Percentiles rank a stretch among this genome's conserved stretches.
phyloP scores from a whole-genome alignment of 2,329 filamentous ascomycete genomes.

The Penicillium rolfsii region DNA sequence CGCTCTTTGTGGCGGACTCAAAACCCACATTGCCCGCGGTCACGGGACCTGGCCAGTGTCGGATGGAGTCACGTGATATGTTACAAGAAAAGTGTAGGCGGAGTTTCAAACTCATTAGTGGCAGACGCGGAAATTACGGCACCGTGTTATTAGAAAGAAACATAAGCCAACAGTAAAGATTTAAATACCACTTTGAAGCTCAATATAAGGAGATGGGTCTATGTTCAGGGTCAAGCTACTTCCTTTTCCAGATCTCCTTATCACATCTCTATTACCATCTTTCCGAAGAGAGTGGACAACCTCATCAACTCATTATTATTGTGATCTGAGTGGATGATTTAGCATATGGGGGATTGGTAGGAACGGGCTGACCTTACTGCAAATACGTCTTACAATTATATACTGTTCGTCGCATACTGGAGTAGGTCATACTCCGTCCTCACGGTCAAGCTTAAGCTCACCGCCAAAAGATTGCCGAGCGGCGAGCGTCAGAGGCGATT shows the following conservation, averaged over 20 bases:
- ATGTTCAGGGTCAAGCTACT: background rate
- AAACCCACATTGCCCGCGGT: constrained; percentile 41
- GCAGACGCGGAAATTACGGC: no score
- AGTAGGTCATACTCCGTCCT: background rate
- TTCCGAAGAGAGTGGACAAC: background rate
- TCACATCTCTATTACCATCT: background rate
- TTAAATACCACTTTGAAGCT: background rate
- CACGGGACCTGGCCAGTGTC: constrained; percentile 17
- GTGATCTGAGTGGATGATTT: background rate
- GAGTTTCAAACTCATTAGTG: background rate
- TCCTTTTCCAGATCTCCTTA: background rate
- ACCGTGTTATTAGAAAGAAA: background rate
- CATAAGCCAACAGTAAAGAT: background rate
- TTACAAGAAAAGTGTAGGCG: background rate
- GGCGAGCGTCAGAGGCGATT: background rate
- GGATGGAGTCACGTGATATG: constrained; percentile 16
- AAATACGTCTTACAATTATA: no score
- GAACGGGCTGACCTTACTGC: no score
- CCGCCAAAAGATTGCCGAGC: background rate
- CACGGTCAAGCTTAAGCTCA: background rate
- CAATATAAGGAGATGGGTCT: background rate
- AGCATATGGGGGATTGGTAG: no score
- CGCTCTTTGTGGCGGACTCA: constrained; percentile 43
- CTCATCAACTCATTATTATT: background rate
- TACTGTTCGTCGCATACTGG: no score